Base-by-base conservation (phyloP, 306 rosid genomes). In the Lathyrus sativus region DNA sequence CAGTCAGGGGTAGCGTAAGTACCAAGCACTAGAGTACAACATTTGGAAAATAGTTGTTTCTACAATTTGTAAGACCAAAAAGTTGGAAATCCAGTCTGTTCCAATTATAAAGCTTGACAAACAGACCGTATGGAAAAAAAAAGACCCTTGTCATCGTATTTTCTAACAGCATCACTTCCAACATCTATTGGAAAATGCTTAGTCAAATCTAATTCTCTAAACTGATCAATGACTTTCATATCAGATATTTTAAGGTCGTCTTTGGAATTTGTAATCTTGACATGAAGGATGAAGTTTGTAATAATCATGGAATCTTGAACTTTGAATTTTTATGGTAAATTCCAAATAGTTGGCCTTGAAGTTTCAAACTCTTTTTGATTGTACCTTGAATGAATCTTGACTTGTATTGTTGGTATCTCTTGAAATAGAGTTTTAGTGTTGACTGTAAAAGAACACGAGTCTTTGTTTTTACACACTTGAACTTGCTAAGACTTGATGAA, bases 21-120 rank as follows among this genome's bases (percentile, higher is more conserved):
- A 86, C 85, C 76, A 92, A 84, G 82, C 96, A 89, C 91, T 92
- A 92, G 76, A 92, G 92, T 44, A 89, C 86, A 54, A 85, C 91
- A 80, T 89, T 92, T 41, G 95, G 92, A 77, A 85, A 92, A 72
- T 96, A 92, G 81, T 96, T 91, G 87, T 91, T 91, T 49, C 97
- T 95, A 70, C 90, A 84, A 73, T 91, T 91, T 62, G 74, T 18
- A 78, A 91, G 95, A 73, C 97, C 97, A 67, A 84, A 80, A 11
- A 96, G 96, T 49, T 46, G 89, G 65, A 91, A 67, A 64, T 85
- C 95, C 78, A 68, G 72, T 82, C 72, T 85, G 79, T 85, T 91
- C 86, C 86, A 91, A 69, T 79, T 80, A 76, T 82, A 87, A 70
- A 91, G 87, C 86, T 82, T 89, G 71, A 91, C 96, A 81, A 91